These are phyloP conservation scores for Fusarium cicatricum DNA, from an alignment of 2,329 filamentous ascomycete species.

Conservation along the genomic window DNA sequence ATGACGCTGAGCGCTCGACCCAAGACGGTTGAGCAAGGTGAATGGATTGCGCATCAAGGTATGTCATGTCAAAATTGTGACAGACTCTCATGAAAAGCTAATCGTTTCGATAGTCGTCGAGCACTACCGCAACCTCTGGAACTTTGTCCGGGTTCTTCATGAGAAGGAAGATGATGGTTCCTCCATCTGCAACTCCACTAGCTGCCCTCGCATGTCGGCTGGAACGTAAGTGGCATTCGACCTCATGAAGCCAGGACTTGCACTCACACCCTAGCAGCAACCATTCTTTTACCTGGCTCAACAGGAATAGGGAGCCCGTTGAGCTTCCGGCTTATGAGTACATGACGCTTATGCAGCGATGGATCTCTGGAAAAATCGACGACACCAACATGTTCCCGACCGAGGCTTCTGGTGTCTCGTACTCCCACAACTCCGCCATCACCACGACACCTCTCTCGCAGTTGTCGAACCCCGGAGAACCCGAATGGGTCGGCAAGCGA, in stretches of 20 bases:
- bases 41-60: conserved; percentile 98
- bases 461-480: conserved; percentile 67
- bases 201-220: conserved; percentile 93
- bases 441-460: conserved; percentile 68
- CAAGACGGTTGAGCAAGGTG: conserved; percentile 91
- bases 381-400: conserved; percentile 91
- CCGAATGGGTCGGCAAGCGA: conserved; percentile 86
- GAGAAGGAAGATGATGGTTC: conserved; percentile 82
- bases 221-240: conserved; percentile 73
- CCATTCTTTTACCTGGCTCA: conserved; percentile 96
- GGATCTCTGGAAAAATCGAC: conserved; percentile 96
- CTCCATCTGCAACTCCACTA: conserved; percentile 83
- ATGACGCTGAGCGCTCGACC: conserved; percentile 96
- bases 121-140: conserved; percentile 88
- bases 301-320: conserved; percentile 84
- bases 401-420: conserved; percentile 75
- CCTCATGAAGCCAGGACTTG: not conserved
- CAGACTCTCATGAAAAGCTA: not conserved
- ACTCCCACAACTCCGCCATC: conserved; percentile 68
- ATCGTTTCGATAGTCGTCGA: conserved; percentile 74
- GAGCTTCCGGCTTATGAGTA: conserved; percentile 94
- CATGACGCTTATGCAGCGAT: conserved; percentile 94
- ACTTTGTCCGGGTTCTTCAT: conserved; percentile 88
- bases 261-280: conserved; percentile 60
- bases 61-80: conserved; percentile 5